Percentiles rank a stretch among this genome's conserved stretches.
Evolutionary conservation across 371 early-diverging fungal species (phyloP).

Genomic region (Capillidium heterosporum): DNA sequence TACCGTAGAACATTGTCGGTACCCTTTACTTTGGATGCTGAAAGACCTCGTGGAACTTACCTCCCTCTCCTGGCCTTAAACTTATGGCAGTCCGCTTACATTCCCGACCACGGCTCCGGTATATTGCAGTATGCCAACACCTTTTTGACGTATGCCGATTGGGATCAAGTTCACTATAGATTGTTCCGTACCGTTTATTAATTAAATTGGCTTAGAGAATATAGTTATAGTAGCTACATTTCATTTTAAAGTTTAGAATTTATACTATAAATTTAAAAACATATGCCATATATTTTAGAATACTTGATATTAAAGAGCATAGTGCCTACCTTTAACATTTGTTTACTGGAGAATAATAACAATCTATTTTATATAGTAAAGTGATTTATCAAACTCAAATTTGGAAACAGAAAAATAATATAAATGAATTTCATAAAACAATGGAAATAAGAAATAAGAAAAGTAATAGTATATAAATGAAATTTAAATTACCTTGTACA

Average conservation of each 20-base stretch:
- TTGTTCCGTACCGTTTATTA: background rate
- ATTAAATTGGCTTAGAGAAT: background rate
- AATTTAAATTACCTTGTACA: no score
- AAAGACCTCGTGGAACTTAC: background rate
- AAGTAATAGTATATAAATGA: no score
- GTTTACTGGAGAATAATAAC: no score
- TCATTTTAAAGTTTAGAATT: background rate
- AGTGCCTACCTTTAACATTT: no score
- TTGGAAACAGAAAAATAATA: no score
- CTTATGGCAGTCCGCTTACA: background rate
- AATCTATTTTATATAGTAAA: no score
- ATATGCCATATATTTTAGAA: no score
- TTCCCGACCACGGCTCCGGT: background rate
- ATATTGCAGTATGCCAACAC: background rate
- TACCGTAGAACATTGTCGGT: background rate
- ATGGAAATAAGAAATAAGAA: no score
- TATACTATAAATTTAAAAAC: no score
- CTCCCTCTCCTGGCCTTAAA: background rate
- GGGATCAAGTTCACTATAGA: background rate
- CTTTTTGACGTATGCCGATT: background rate
- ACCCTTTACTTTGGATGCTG: background rate
- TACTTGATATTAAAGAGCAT: no score
- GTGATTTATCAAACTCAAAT: no score
- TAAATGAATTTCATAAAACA: no score
- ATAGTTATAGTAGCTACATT: background rate